These are phyloP conservation scores for Zygotorulaspora mrakii DNA, from an alignment of 1,139 yeast genomes.

Conservation along the genomic window DNA sequence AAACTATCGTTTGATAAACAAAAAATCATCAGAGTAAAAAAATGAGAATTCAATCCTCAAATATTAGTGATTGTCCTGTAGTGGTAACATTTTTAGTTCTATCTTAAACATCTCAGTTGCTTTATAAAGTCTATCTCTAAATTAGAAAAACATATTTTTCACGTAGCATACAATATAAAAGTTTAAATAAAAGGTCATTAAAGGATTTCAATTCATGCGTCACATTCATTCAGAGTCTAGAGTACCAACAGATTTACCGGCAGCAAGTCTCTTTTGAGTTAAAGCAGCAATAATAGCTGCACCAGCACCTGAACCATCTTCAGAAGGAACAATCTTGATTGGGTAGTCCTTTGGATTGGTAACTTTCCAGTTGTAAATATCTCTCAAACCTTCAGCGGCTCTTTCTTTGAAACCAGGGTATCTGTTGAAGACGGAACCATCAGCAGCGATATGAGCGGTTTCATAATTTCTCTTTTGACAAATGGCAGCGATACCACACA, in stretches of 20 bases:
- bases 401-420: slow-evolving; percentile 90
- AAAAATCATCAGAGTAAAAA: background rate
- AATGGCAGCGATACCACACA: slow-evolving; percentile 95
- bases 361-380: slow-evolving; percentile 77
- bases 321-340: slow-evolving; percentile 80
- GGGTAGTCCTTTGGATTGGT: slow-evolving; percentile 54
- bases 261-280: slow-evolving; percentile 69
- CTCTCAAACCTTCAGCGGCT: slow-evolving; percentile 85
- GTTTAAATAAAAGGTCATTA: slow-evolving; percentile 15
- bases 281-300: slow-evolving; percentile 97
- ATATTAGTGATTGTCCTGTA: too few species aligned
- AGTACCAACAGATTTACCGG: slow-evolving; percentile 73
- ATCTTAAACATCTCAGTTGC: background rate
- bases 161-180: slow-evolving; percentile 13
- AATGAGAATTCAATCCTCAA: background rate
- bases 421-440: slow-evolving; percentile 90
- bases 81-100: background rate
- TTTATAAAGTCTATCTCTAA: slow-evolving; percentile 1
- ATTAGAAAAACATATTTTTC: slow-evolving; percentile 9
- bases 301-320: slow-evolving; percentile 98
- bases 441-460: slow-evolving; percentile 89
- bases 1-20: slow-evolving; percentile 31
- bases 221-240: slow-evolving; percentile 20
- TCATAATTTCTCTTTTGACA: slow-evolving; percentile 79
- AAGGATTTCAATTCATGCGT: slow-evolving; percentile 9